phyloP scores from a whole-genome alignment of 129 eudicot genomes.

The Lactuca sativa region DNA sequence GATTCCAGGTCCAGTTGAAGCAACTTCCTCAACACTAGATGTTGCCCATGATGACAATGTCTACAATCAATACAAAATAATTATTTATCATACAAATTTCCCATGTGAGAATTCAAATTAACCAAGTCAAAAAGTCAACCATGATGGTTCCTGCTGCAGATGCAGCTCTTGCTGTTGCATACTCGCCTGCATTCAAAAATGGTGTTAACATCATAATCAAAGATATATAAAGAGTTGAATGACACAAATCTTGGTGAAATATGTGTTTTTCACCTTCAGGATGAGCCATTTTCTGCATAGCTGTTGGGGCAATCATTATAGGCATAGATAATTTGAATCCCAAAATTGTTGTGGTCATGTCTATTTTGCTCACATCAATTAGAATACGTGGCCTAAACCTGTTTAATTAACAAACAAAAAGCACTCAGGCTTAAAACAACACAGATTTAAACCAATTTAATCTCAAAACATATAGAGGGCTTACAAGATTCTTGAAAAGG shows the following conservation, averaged over 20 bases:
- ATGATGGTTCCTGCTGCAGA: constrained; percentile 91
- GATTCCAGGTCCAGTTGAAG: constrained; percentile 91
- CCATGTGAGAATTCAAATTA: constrained; percentile 6
- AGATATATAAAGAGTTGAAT: too few species aligned
- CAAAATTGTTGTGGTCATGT: constrained; percentile 75
- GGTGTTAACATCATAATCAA: not conserved
- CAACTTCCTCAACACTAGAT: constrained; percentile 97
- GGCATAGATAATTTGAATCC: constrained; percentile 93
- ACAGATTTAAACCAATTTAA: not conserved
- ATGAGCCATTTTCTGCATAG: constrained; percentile 96
- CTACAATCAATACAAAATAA: constrained; percentile 36
- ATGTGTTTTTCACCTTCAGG: constrained; percentile 64
- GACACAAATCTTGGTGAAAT: not conserved
- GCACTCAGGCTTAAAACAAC: constrained; percentile 8
- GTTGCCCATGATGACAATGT: constrained; percentile 92
- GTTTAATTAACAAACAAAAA: constrained; percentile 14
- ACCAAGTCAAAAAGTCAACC: constrained; percentile 38
- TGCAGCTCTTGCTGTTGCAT: constrained; percentile 99
- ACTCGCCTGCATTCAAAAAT: constrained; percentile 65
- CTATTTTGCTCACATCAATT: constrained; percentile 88
- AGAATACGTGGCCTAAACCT: constrained; percentile 93
- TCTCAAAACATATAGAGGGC: not conserved
- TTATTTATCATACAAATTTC: not conserved
- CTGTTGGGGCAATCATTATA: constrained; percentile 95
- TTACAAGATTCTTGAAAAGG: constrained; percentile 89